Evolutionary conservation across 352 stramenopile species (phyloP), one percentile per base, ranked within the genome.

Genomic region (Poterioochromonas sp.): DNA sequence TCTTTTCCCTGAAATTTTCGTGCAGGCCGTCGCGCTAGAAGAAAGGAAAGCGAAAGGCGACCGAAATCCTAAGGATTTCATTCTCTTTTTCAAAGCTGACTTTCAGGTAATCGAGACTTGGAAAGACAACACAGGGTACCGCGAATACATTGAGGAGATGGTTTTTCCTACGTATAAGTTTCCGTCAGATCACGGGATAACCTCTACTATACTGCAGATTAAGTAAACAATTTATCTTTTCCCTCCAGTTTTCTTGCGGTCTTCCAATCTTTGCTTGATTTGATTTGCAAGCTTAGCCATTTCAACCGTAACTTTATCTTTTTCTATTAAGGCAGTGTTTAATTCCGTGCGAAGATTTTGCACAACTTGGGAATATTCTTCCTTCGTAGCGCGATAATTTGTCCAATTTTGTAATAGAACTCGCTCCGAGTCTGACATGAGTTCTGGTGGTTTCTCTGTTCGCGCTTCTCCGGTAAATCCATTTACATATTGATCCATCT

Each of bases 21-120:
- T 69, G 5, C 18, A 44, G 62, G 76, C 88, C 81, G 51, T 80
- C 68, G 86, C 86, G 41, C 83, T 73, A 37, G 83, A 78, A n/a
- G 85, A 91, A 69, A 89, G 89, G 58, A 79, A 84, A 22, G 53
- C 73, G 35, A 88, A 88, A 68, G 87, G 87, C 37, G 87, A 92
- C 78, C 83, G 89, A 26, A 92, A 92, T 74, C 87, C 87, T 5
- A 92, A 92, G 81, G 87, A 92, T 79, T 91, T 91, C 63, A 89
- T 92, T 68, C 78, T 92, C 1, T 92, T 91, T 77, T 80, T 84
- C 0, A 85, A 86, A 76, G 70, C 79, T 0, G 80, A 87, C 70
- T 90, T 89, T 70, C 43, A 77, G 0, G 80, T 88, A 0, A 65
- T 83, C 0, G 53, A 81, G 26, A 85, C 81, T 11, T 85, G 80